A percentile compares a stretch with the other conserved stretches of the same genome.
Conservation (phyloP, 1,284 basidiomycete genomes). For the Cutaneotrichosporon cutaneum region DNA sequence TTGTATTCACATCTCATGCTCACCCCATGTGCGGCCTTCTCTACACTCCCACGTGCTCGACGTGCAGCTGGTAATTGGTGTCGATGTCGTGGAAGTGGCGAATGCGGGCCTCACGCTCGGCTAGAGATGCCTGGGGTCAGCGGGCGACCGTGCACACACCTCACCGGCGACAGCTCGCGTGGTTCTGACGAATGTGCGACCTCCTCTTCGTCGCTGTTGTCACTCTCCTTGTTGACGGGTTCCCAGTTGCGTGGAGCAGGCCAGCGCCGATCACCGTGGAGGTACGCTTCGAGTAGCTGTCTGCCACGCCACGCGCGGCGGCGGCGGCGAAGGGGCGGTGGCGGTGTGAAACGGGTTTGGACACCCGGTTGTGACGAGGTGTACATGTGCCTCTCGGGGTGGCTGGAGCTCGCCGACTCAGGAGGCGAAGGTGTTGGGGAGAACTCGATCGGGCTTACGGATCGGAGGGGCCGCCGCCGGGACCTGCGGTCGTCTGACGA, state of each 20-base stretch:
- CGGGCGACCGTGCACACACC: not conserved
- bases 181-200: not conserved
- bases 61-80: conserved; percentile 13
- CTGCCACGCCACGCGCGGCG: not conserved
- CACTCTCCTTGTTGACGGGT: not conserved
- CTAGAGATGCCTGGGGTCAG: not conserved
- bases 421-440: not conserved
- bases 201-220: not conserved
- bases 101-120: conserved; percentile 16
- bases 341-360: not conserved
- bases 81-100: conserved; percentile 20
- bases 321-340: not conserved
- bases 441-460: conserved; percentile 1
- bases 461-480: not conserved
- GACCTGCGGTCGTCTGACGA: not conserved
- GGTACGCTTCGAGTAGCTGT: not conserved
- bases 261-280: not conserved
- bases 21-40: not conserved
- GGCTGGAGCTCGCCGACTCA: not conserved
- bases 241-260: not conserved
- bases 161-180: not conserved
- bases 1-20: not conserved
- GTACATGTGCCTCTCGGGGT: too few relatives aligned
- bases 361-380: not conserved
- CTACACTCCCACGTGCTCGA: conserved; percentile 14